Evolutionary conservation across 129 eudicot genomes (phyloP).

Genomic region (Scalesia atractyloides): DNA sequence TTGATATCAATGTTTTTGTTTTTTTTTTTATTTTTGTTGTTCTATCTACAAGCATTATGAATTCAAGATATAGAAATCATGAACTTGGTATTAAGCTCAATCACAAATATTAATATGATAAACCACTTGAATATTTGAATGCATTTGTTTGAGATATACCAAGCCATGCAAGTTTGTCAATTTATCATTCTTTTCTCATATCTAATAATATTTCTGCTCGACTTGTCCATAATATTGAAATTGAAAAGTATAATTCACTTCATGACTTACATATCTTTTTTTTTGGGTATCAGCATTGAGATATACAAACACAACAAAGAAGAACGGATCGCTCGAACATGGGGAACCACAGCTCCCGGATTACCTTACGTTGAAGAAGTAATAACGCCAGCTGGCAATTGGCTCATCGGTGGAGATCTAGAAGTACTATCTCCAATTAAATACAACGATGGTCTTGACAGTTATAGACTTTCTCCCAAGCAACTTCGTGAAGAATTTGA

Average conservation of each 20-base stretch:
- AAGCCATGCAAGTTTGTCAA: not conserved
- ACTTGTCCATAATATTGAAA: not conserved
- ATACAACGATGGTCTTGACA: constrained; percentile 91
- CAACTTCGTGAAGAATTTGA: constrained; percentile 85
- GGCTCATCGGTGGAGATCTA: constrained; percentile 95
- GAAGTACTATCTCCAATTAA: constrained; percentile 78
- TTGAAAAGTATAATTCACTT: not conserved
- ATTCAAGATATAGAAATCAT: not conserved
- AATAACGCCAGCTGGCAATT: constrained; percentile 78
- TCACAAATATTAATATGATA: not conserved
- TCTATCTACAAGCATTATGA: not conserved
- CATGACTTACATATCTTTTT: constrained; percentile 3
- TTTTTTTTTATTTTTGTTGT: not conserved
- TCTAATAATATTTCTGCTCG: not conserved
- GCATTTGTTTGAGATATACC: constrained; percentile 7
- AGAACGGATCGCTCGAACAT: constrained; percentile 94
- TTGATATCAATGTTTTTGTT: not conserved
- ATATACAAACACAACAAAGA: constrained; percentile 92
- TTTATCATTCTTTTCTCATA: not conserved
- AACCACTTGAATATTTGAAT: not conserved
- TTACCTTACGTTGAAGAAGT: constrained; percentile 91
- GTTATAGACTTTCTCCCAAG: constrained; percentile 79
- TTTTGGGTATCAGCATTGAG: constrained; percentile 55
- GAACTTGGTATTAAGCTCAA: constrained; percentile 8
- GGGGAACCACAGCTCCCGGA: constrained; percentile 92